Percentiles rank a stretch among this genome's conserved stretches.
Conservation (phyloP, 2,329 filamentous ascomycete genomes). For the Capronia epimyces region DNA sequence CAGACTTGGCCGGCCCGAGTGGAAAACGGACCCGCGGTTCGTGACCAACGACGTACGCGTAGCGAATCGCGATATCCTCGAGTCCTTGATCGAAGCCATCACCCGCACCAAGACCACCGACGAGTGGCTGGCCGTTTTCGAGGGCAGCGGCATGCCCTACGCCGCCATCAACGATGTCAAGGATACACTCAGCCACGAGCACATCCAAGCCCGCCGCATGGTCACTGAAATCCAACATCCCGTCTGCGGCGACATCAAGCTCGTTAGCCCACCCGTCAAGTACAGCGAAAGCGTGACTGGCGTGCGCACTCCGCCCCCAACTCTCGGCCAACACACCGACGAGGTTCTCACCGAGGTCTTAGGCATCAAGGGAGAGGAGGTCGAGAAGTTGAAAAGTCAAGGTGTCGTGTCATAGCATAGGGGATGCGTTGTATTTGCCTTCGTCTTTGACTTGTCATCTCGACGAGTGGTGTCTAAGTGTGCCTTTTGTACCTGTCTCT, state of each 20-base stretch:
- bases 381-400: slow-evolving; percentile 57
- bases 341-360: slow-evolving; percentile 65
- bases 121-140: slow-evolving; percentile 80
- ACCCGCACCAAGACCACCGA: slow-evolving; percentile 73
- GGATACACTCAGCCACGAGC: slow-evolving; percentile 72
- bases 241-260: slow-evolving; percentile 74
- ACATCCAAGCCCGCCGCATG: slow-evolving; percentile 79
- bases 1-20: slow-evolving; percentile 53
- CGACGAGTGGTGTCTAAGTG: too few species aligned
- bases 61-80: slow-evolving; percentile 66
- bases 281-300: slow-evolving; percentile 76
- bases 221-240: slow-evolving; percentile 80
- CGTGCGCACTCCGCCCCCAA: slow-evolving; percentile 73
- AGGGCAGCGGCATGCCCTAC: slow-evolving; percentile 90
- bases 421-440: too few species aligned
- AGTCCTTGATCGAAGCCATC: slow-evolving; percentile 69
- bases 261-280: slow-evolving; percentile 93
- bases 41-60: slow-evolving; percentile 56
- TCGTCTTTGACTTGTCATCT: too few species aligned
- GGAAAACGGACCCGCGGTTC: slow-evolving; percentile 53
- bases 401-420: slow-evolving; percentile 61
- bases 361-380: slow-evolving; percentile 54
- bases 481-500: too few species aligned
- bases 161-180: slow-evolving; percentile 92
- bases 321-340: slow-evolving; percentile 79